Conservation (phyloP, 805 yeast genomes). For the Cyberlindnera americana region DNA sequence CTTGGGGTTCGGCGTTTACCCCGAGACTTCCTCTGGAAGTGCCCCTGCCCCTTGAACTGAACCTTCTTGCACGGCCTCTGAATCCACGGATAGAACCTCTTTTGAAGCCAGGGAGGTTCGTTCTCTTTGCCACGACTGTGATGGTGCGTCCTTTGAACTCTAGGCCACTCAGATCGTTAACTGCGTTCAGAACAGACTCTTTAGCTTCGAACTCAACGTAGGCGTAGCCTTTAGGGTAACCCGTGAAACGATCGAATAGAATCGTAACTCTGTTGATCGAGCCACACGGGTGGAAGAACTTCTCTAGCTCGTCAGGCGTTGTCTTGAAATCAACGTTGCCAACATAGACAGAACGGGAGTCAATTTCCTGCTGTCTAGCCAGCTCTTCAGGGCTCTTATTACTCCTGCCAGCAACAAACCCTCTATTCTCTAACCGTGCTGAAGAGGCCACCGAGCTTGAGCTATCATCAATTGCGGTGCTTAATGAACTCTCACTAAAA, state of each 20-base stretch:
- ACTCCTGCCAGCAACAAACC: neutral
- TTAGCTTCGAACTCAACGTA: slow-evolving; percentile 51
- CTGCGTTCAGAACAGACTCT: slow-evolving; percentile 44
- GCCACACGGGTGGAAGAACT: slow-evolving; percentile 43
- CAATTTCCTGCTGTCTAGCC: slow-evolving; percentile 41
- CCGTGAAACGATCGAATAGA: slow-evolving; percentile 41
- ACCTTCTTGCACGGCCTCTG: slow-evolving; percentile 18
- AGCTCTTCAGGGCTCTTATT: slow-evolving; percentile 28
- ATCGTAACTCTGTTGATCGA: slow-evolving; percentile 50
- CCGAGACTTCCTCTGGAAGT: slow-evolving; percentile 7
- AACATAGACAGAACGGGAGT: slow-evolving; percentile 51
- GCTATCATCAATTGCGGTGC: too few relatives aligned
- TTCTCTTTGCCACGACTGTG: slow-evolving; percentile 47
- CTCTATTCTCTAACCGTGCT: neutral
- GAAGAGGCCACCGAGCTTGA: neutral
- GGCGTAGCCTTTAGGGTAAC: slow-evolving; percentile 56
- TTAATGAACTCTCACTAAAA: too few relatives aligned
- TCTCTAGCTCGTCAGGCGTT: slow-evolving; percentile 49
- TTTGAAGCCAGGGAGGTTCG: slow-evolving; percentile 48
- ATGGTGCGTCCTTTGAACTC: slow-evolving; percentile 45
- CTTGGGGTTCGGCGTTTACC: too few relatives aligned
- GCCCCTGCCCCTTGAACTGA: slow-evolving; percentile 18
- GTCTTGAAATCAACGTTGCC: slow-evolving; percentile 47
- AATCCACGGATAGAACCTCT: slow-evolving; percentile 20
- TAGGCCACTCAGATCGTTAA: slow-evolving; percentile 38